These are phyloP conservation scores for Colletotrichum musicola DNA, from an alignment of 2,329 filamentous ascomycete genomes.

Conservation along the genomic window DNA sequence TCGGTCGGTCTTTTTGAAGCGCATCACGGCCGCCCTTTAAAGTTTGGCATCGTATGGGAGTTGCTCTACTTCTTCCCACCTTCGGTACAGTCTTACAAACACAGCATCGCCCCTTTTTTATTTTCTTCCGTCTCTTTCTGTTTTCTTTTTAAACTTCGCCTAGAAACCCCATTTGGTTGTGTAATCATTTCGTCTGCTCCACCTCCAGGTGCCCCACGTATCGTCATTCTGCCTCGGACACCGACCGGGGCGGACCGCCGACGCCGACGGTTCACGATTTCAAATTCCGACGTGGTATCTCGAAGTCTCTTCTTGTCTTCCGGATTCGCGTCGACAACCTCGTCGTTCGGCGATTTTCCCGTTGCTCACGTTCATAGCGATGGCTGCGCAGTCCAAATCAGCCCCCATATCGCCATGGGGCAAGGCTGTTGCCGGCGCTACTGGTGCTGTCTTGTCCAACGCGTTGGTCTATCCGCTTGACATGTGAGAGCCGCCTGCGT, in stretches of 20 bases:
- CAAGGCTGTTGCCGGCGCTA: slow-evolving; percentile 89
- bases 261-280: slow-evolving; percentile 23
- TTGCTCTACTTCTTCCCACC: too few species aligned
- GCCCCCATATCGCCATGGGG: slow-evolving; percentile 89
- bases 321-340: neutral
- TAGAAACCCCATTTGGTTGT: neutral
- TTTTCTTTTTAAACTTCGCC: too few species aligned
- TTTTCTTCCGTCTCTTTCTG: too few species aligned
- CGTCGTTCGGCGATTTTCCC: neutral
- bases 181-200: neutral
- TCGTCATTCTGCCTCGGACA: slow-evolving; percentile 23
- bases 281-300: slow-evolving; percentile 44
- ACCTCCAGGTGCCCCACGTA: neutral
- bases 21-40: too few species aligned
- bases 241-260: slow-evolving; percentile 20
- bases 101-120: too few species aligned
- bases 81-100: too few species aligned
- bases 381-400: slow-evolving; percentile 73
- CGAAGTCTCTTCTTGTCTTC: neutral
- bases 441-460: slow-evolving; percentile 94
- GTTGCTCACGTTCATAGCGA: slow-evolving; percentile 43
- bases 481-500: slow-evolving; percentile 73
- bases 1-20: too few species aligned
- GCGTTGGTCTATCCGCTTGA: slow-evolving; percentile 95
- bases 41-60: too few species aligned